Base-by-base conservation (phyloP, 192 early-diverging fungal species). In the Cetraspora pellucida region DNA sequence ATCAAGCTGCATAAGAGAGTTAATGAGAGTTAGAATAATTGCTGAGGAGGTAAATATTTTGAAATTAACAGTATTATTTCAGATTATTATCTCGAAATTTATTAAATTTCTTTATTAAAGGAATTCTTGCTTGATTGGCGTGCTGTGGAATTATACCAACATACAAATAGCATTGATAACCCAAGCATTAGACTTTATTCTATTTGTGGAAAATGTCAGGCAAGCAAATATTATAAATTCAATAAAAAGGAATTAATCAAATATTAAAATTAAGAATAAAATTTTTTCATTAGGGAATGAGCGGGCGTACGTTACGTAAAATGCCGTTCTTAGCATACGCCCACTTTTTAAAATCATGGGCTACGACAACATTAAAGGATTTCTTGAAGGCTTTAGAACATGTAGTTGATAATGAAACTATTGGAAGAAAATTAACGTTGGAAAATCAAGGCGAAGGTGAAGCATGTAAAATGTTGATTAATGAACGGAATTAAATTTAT, bases 1-100 rank as follows among this genome's bases (percentile, higher is more conserved):
- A 3, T 13, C 72, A 0, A 82, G 84, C 10, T 84, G 88, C 43
- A 45, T 93, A 6, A 27, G 73, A 0, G 91, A 93, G 70, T 80
- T 93, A 10, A 77, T 84, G 30, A 74, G 81, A 19, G 83, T 81
- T 61, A 74, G 79, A 6, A 77, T 91, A 27, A 86, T 37, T 37
- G 1, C 7, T 37, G 37, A 37, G 37, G 37, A 37, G 37, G 37
- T 37, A 37, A 37, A 37, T 37, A 37, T 37, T 37, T 37, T 37
- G 37, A 37, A 37, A 37, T 37, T n/a, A n/a, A n/a, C n/a, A n/a
- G n/a, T n/a, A n/a, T n/a, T n/a, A n/a, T n/a, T 7, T 37, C 37
- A 37, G 7, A 37, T 37, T 3, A 37, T 37, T 37, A 37, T 37
- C 0, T 37, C 37, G 37, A 37, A 7, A 1, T 37, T 6, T 1